Evolutionary conservation across 306 rosid genomes (phyloP).

Genomic region (Sechiopsis laciniata): DNA sequence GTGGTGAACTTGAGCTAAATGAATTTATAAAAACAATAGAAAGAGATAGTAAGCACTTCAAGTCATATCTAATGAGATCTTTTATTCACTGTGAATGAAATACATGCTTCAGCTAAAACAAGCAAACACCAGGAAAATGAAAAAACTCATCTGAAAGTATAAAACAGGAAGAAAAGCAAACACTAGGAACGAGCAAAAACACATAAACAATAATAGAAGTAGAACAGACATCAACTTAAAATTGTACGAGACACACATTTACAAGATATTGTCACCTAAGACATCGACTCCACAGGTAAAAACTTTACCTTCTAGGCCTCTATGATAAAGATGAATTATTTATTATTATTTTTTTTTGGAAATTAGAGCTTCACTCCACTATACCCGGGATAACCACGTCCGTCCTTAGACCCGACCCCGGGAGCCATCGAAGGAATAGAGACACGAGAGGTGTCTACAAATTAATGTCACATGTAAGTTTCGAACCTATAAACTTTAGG

Average conservation of each 20-base stretch:
- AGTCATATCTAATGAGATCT: conserved; percentile 1
- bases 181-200: not conserved
- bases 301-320: not conserved
- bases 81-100: not conserved
- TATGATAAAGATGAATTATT: not conserved
- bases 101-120: not conserved
- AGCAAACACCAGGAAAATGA: not conserved
- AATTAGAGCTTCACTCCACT: too few relatives aligned
- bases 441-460: too few relatives aligned
- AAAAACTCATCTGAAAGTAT: not conserved
- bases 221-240: not conserved
- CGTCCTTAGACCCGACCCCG: too few relatives aligned
- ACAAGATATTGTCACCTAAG: not conserved
- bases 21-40: not conserved
- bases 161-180: not conserved
- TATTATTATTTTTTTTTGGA: too few relatives aligned
- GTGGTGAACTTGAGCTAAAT: conserved; percentile 3
- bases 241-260: not conserved
- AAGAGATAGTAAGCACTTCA: not conserved
- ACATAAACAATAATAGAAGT: not conserved
- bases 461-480: too few relatives aligned
- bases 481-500: too few relatives aligned
- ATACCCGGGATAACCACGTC: too few relatives aligned
- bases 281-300: not conserved
- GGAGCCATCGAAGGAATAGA: too few relatives aligned